These are phyloP conservation scores for Populus hybrid DNA, from an alignment of 441 rosid genomes.

Conservation along the genomic window DNA sequence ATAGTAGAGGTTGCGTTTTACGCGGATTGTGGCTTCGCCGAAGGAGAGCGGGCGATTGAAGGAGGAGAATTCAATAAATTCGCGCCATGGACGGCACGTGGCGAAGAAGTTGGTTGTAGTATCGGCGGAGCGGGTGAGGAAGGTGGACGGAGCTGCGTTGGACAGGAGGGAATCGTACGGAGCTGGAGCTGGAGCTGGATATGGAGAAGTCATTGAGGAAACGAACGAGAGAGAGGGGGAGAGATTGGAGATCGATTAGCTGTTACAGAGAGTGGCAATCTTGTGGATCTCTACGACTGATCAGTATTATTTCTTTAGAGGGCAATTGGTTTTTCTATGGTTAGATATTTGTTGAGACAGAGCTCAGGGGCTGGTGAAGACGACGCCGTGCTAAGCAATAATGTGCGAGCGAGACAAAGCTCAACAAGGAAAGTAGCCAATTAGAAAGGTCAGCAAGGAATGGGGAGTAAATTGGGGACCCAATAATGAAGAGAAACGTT, in stretches of 20 bases:
- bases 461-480: neutral
- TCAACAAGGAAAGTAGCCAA: neutral
- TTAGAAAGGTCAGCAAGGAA: neutral
- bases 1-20: conserved; percentile 45
- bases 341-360: neutral
- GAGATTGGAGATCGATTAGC: neutral
- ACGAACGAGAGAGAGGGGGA: neutral
- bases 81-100: conserved; percentile 64
- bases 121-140: conserved; percentile 26
- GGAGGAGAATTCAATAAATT: conserved; percentile 34
- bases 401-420: neutral
- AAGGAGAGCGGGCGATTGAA: conserved; percentile 39
- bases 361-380: neutral
- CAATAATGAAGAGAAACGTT: neutral
- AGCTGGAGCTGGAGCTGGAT: conserved; percentile 6
- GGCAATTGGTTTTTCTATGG: neutral
- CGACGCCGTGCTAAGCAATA: neutral
- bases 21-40: conserved; percentile 43
- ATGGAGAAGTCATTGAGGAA: conserved; percentile 25
- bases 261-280: neutral
- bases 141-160: conserved; percentile 15
- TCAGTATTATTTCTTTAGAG: neutral
- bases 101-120: conserved; percentile 29
- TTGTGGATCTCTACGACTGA: neutral
- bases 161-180: conserved; percentile 17